Evolutionary conservation across 2,329 filamentous ascomycete species (phyloP).

Genomic region (Diplodia corticola): DNA sequence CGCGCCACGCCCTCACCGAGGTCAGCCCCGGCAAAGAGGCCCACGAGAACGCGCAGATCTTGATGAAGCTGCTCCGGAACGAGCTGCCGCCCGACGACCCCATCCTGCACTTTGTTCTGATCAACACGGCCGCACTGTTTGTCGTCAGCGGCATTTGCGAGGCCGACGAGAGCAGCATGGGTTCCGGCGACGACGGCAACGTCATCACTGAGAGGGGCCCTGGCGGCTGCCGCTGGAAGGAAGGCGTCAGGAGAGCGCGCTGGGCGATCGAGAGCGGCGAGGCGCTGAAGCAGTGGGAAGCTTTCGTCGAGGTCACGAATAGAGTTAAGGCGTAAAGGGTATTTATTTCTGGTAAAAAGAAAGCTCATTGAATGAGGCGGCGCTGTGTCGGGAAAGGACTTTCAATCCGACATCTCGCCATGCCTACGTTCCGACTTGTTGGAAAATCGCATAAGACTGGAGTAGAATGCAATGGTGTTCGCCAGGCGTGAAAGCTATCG

Average conservation of each 20-base stretch:
- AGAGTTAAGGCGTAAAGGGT: constrained; percentile 28
- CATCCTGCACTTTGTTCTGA: constrained; percentile 87
- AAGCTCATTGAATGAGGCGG: too few relatives aligned
- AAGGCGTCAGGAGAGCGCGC: constrained; percentile 81
- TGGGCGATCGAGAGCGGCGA: constrained; percentile 86
- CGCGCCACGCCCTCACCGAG: constrained; percentile 68
- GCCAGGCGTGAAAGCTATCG: too few relatives aligned
- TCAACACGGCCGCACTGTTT: constrained; percentile 88
- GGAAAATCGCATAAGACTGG: too few relatives aligned
- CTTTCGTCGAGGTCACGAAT: constrained; percentile 83
- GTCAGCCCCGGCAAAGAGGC: constrained; percentile 87
- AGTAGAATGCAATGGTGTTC: too few relatives aligned
- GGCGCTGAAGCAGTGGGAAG: constrained; percentile 78
- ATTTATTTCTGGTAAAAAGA: neutral
- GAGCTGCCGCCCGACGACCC: constrained; percentile 75
- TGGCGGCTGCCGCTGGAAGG: constrained; percentile 89
- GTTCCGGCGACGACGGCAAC: constrained; percentile 73
- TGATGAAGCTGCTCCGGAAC: constrained; percentile 73
- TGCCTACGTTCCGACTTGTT: too few relatives aligned
- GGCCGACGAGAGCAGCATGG: constrained; percentile 76
- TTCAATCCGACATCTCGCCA: too few relatives aligned
- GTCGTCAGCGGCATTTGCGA: constrained; percentile 87
- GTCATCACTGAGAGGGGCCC: constrained; percentile 82
- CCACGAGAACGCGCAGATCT: constrained; percentile 80
- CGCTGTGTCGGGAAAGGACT: too few relatives aligned